Evolutionary conservation across 1,284 basidiomycete genomes (phyloP), one percentile per base, ranked within the genome.

Genomic region (Cyathus pygmaeus): DNA sequence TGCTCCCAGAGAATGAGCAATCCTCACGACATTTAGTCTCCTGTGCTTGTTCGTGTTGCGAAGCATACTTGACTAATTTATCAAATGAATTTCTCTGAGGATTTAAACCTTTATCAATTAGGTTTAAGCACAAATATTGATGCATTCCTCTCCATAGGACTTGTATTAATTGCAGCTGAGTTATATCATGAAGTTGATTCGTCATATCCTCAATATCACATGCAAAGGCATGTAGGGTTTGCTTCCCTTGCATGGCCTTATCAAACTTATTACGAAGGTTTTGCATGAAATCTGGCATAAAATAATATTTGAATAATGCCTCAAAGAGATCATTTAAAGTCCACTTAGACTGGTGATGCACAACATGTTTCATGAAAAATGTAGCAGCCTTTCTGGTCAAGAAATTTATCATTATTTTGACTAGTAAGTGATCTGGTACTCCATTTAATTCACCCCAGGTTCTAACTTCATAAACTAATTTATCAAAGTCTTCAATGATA

Each of bases 351-450:
- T 3, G 30, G 24, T 47, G 23, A 6, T 21, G 5, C 4, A 26
- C 52, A 6, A 59, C 29, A 30, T 59, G 52, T 31, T 55, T 44
- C 57, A 59, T 55, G 27, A 55, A 55, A 24, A 59, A 59, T 26
- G 33, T 44, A 17, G 42, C 24, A n/a, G 58, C 58, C 33, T 55
- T 59, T 30, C 53, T 23, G 2, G 26, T 24, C 47, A 58, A 33
- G 50, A 58, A 58, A 21, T 58, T 44, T 3, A 53, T 31, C 23
- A 55, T 46, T 17, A 54, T 42, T 19, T 54, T 42, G 4, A 57
- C 56, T 10, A 47, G 24, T 47, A 47, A 47, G n/a, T 47, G n/a
- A 21, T 53, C 30, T n/a, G 27, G 21, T 11, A 33, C 27, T 19
- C 21, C 50, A 21, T 53, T n/a, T 15, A 11, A 53, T 27, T 53